Evolutionary conservation across 371 early-diverging fungal genomes (phyloP).

Genomic region (Coemansia sp.): DNA sequence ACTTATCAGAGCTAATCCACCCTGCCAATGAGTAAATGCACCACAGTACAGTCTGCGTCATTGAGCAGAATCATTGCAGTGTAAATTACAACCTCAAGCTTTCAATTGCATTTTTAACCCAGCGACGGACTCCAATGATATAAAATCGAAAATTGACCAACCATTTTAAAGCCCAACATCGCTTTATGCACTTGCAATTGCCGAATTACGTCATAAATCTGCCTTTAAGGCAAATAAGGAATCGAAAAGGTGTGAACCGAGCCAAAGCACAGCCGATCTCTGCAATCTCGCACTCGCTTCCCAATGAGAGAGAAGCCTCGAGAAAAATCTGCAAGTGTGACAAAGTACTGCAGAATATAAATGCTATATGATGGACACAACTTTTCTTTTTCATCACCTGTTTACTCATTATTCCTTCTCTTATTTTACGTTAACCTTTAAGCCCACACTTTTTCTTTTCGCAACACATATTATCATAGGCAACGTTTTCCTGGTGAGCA

Average conservation of each 20-base stretch:
- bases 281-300: not conserved
- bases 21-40: too few species aligned
- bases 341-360: not conserved
- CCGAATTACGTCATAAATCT: not conserved
- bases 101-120: not conserved
- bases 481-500: not conserved
- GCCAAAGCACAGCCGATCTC: not conserved
- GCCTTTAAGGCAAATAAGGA: not conserved
- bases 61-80: too few species aligned
- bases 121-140: not conserved
- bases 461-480: too few species aligned
- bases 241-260: not conserved
- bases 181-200: not conserved
- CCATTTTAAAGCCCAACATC: too few species aligned
- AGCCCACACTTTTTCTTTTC: too few species aligned
- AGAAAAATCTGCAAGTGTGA: not conserved
- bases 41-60: too few species aligned
- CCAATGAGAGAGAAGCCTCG: not conserved
- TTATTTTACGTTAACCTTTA: not conserved
- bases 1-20: not conserved
- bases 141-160: not conserved
- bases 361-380: not conserved
- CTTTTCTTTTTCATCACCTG: not conserved
- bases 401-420: not conserved
- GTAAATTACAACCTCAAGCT: too few species aligned